Base-by-base conservation (phyloP, 2,329 filamentous ascomycete genomes). In the Bipolaris bicolor region DNA sequence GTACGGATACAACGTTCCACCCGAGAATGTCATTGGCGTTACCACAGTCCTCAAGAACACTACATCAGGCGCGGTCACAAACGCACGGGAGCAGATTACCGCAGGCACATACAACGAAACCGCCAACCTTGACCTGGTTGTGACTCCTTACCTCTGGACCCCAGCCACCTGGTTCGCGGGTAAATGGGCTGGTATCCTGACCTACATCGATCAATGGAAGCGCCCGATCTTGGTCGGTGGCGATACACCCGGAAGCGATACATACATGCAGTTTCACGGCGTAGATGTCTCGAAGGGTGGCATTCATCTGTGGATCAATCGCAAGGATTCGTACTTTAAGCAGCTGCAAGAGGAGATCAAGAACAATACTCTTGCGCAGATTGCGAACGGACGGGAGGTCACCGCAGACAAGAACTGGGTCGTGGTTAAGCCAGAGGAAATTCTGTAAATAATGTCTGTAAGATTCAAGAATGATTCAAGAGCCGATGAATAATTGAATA, bases 371-470 rank as follows among this genome's bases (percentile, higher is more conserved):
- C 55, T 62, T 22, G 68, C 50, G 16, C 69, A 73, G 50, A 67
- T 53, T 49, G 64, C 62, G n/a, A 70, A 73, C 48, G 63, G 63
- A 18, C 60, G 68, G 45, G 66, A 69, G 45, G 64, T 71, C 18
- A 70, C 67, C 1, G 69, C 70, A 5, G 69, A 73, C 26, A 71
- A 70, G 53, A 71, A 71, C 36, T 73, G 70, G 70, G 62, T 73
- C 15, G 55, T 71, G 43, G 70, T 73, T 16, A 66, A 61, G 55
- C 67, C 69, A 4, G 60, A 58, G 34, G 69, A 73, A 31, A 73
- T 73, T n/a, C 49, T 67, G 52, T 72, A 60, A 45, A 26, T 15
- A 33, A 29, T 4, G 18, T 5, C 3, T 36, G 6, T 24, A 39
- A 37, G 36, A 13, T 10, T 47, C 15, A 13, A 26, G 15, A 11